phyloP scores from a whole-genome alignment of 2,329 filamentous ascomycete genomes.

The Paecilomyces sp. region DNA sequence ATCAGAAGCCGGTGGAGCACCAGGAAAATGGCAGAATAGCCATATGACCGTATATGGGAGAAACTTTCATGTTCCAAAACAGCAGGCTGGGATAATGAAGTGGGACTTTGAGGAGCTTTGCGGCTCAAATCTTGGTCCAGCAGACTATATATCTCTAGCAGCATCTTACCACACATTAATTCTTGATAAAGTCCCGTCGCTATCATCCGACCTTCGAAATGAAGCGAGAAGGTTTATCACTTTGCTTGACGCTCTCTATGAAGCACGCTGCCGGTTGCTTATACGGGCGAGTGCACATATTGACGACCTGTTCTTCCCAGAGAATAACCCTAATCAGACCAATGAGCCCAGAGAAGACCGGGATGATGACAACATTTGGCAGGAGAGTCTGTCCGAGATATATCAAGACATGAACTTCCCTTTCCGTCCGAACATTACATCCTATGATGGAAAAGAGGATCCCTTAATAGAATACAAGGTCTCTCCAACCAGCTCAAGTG shows the following conservation, averaged over 20 bases:
- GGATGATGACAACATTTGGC: slow-evolving; percentile 49
- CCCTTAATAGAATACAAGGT: slow-evolving; percentile 12
- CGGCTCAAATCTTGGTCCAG: slow-evolving; percentile 59
- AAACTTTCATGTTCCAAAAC: slow-evolving; percentile 51
- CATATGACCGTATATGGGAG: slow-evolving; percentile 54
- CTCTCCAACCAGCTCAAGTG: neutral
- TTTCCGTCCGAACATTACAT: slow-evolving; percentile 71
- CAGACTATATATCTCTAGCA: slow-evolving; percentile 75
- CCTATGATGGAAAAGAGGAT: slow-evolving; percentile 41
- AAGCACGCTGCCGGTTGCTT: slow-evolving; percentile 70
- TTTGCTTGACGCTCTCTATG: slow-evolving; percentile 71
- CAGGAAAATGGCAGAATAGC: neutral
- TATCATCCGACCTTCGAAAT: slow-evolving; percentile 66
- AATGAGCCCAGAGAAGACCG: neutral
- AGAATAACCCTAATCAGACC: slow-evolving; percentile 25
- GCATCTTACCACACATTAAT: slow-evolving; percentile 74
- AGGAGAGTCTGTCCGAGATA: slow-evolving; percentile 64
- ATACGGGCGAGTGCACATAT: slow-evolving; percentile 61
- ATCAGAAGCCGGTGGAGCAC: neutral
- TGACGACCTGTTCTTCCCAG: slow-evolving; percentile 72
- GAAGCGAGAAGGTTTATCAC: slow-evolving; percentile 76
- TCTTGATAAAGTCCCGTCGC: slow-evolving; percentile 60
- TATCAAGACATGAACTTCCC: slow-evolving; percentile 71
- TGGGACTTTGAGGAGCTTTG: slow-evolving; percentile 67
- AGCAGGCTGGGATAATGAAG: slow-evolving; percentile 50